Base-by-base conservation (phyloP, 75 land plant genomes). In the Sequoiadendron giganteum region DNA sequence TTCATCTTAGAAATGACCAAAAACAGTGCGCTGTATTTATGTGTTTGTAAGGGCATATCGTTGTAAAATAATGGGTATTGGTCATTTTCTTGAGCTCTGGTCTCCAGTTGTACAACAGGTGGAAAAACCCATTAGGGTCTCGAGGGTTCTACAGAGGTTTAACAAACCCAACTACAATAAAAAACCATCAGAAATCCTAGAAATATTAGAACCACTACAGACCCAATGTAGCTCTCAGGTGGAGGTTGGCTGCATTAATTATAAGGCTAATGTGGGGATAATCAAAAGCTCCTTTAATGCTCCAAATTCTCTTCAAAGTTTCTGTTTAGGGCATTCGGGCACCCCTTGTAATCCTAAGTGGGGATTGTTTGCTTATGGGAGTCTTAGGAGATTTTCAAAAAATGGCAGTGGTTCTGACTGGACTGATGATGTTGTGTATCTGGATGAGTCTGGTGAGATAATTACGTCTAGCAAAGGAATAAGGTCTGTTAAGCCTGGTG, bases 401-500 rank as follows among this genome's bases (percentile, higher is more conserved):
- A 34, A 75, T 75, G 77, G 77, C 15, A 3, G 77, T 32, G 14
- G 3, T 34, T 45, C 81, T 3, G 93, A 93, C 77, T 96, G 96
- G 96, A 96, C 93, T 47, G 97, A 92, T 7, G 95, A 94, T 32
- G 87, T 94, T 30, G 92, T 89, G 90, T 94, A 96, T 79, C 78
- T 96, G 55, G 95, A 94, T 90, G 97, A 96, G 73, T 86, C 94
- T 19, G 96, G 95, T 36, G 86, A 87, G 55, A 90, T 94, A 65
- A 91, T 96, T 86, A 89, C 54, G 77, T 85, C 91, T 34, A 92
- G 90, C 77, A 95, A 91, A 70, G 97, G 97, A 18, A 65, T 91
- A 11, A 75, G 97, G 80, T 91, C 95, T 0, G 95, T 91, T 8
- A 90, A 89, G 72, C 96, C 96, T 2, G 94, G 93, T 15, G 42